These are phyloP conservation scores for Circinella umbellata DNA, from an alignment of 371 early-diverging fungal genomes.

Conservation along the genomic window DNA sequence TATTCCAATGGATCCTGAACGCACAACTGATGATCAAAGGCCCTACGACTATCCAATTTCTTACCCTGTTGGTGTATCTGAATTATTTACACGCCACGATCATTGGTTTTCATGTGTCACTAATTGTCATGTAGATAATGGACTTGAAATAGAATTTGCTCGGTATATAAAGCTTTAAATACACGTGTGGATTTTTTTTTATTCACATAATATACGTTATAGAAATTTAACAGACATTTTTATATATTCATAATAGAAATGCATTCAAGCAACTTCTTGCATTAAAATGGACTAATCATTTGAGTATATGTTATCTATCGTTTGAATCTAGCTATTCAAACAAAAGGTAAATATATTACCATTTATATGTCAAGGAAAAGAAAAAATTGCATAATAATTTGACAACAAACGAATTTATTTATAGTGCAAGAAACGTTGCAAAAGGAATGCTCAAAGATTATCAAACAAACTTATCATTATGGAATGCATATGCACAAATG, in stretches of 20 bases:
- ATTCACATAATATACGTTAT: neutral
- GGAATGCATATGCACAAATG: constrained; percentile 73
- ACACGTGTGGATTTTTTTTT: neutral
- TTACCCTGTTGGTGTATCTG: constrained; percentile 52
- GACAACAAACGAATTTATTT: neutral
- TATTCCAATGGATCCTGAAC: constrained; percentile 52
- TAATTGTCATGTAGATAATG: constrained; percentile 10
- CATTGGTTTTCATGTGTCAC: constrained; percentile 44
- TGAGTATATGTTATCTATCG: constrained; percentile 46
- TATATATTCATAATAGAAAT: constrained; percentile 30
- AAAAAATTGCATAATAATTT: neutral
- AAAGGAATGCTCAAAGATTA: constrained; percentile 62
- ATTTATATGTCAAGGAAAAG: neutral
- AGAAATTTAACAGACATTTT: neutral
- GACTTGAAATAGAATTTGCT: constrained; percentile 47
- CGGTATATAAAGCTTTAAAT: constrained; percentile 29
- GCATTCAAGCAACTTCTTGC: constrained; percentile 47
- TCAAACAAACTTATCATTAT: constrained; percentile 61
- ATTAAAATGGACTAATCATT: constrained; percentile 35
- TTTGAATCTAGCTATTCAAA: constrained; percentile 50
- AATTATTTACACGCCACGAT: constrained; percentile 41
- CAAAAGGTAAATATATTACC: constrained; percentile 37
- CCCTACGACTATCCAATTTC: constrained; percentile 52
- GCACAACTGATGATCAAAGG: constrained; percentile 17
- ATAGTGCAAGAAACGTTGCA: constrained; percentile 62